phyloP scores from a whole-genome alignment of 2,329 filamentous ascomycete genomes.

The Paecilomyces fulvus region DNA sequence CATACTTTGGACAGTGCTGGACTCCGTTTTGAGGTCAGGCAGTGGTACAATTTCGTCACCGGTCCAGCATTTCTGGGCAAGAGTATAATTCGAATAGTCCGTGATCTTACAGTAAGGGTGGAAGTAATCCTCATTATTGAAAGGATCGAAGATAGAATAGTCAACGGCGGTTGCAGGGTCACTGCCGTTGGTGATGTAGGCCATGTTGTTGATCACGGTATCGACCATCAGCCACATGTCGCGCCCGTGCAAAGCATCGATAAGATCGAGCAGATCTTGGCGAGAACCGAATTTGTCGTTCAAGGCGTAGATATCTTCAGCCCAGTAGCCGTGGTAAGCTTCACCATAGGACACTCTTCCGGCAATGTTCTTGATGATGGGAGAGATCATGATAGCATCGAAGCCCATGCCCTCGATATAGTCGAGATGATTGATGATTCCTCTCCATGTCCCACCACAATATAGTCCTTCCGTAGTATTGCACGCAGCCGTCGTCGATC shows the following conservation, averaged over 20 bases:
- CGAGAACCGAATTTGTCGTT: slow-evolving; percentile 43
- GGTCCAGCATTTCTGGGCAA: slow-evolving; percentile 42
- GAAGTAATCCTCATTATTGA: slow-evolving; percentile 23
- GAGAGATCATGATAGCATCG: slow-evolving; percentile 39
- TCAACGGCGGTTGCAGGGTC: slow-evolving; percentile 14
- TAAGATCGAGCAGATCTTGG: slow-evolving; percentile 40
- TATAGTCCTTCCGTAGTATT: slow-evolving; percentile 27
- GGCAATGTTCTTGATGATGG: slow-evolving; percentile 31
- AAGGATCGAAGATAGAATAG: slow-evolving; percentile 18
- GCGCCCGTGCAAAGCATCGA: slow-evolving; percentile 35
- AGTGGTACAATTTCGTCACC: slow-evolving; percentile 41
- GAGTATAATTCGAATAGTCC: slow-evolving; percentile 25
- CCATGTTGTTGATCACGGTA: slow-evolving; percentile 44
- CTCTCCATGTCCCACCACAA: slow-evolving; percentile 46
- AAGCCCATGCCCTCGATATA: slow-evolving; percentile 45
- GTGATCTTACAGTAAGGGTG: slow-evolving; percentile 21
- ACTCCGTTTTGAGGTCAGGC: slow-evolving; percentile 40
- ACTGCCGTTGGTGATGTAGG: slow-evolving; percentile 19
- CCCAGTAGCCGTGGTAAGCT: slow-evolving; percentile 46
- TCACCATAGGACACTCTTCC: slow-evolving; percentile 32
- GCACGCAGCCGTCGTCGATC: slow-evolving; percentile 23
- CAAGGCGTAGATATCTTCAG: slow-evolving; percentile 38
- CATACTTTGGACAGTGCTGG: slow-evolving; percentile 30
- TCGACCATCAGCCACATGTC: slow-evolving; percentile 48
- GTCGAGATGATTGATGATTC: slow-evolving; percentile 41